These are phyloP conservation scores for Dioszegia hungarica DNA, from an alignment of 768 basidiomycete genomes.

Conservation along the genomic window DNA sequence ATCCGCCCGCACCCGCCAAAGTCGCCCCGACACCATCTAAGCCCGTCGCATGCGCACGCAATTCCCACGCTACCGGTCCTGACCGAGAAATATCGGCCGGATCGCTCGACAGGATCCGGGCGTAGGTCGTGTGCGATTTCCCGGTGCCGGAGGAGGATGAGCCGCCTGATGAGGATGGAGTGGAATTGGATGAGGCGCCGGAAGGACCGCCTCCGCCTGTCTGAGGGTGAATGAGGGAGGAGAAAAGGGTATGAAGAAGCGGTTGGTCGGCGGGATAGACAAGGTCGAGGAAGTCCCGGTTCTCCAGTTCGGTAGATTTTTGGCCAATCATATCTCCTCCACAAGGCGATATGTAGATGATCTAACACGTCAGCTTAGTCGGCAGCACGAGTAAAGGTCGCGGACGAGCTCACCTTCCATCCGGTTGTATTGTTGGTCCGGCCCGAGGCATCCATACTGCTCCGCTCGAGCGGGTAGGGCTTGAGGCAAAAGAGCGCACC, in stretches of 20 bases:
- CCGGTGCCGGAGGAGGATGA: background rate
- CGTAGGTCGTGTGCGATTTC: constrained; percentile 22
- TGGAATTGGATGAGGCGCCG: background rate
- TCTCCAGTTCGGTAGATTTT: constrained; percentile 38
- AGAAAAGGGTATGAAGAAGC: constrained; percentile 25
- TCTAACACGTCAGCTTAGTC: constrained; percentile 23
- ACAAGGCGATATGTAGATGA: constrained; percentile 42
- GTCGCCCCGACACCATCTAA: constrained; percentile 2
- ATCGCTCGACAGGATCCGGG: constrained; percentile 17
- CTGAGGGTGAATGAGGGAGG: constrained; percentile 1
- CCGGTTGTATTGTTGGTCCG: constrained; percentile 6
- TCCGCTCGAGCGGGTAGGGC: constrained; percentile 17
- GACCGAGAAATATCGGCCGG: background rate
- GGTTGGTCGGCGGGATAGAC: constrained; percentile 33
- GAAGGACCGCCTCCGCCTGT: background rate
- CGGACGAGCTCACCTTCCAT: constrained; percentile 24
- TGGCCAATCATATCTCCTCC: constrained; percentile 41
- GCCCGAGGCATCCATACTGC: constrained; percentile 3
- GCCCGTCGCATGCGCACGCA: constrained; percentile 36
- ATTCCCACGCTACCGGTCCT: constrained; percentile 34
- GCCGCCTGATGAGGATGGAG: background rate
- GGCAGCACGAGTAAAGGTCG: background rate
- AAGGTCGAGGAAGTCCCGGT: constrained; percentile 42
- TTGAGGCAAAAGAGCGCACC: constrained; percentile 45
- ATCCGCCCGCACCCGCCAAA: constrained; percentile 1